Evolutionary conservation across 1,284 basidiomycete species (phyloP).

Genomic region (Marasmius fiardii): DNA sequence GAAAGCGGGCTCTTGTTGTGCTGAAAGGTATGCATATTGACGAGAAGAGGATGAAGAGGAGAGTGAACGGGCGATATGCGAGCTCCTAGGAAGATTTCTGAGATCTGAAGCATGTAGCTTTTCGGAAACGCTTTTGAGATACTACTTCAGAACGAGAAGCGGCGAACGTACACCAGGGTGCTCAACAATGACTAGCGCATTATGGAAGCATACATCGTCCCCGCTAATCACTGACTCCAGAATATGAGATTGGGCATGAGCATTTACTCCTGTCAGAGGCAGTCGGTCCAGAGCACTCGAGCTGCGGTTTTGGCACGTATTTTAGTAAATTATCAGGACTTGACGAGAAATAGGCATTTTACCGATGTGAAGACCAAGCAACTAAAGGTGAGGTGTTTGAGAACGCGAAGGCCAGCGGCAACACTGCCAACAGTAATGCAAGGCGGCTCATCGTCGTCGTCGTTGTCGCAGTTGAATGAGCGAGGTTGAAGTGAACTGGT

Average conservation of each 20-base stretch:
- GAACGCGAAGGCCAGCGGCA: slow-evolving; percentile 50
- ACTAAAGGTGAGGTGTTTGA: slow-evolving; percentile 59
- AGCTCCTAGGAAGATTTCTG: slow-evolving; percentile 49
- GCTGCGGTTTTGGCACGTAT: slow-evolving; percentile 34
- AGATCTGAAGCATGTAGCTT: slow-evolving; percentile 73
- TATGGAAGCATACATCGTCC: slow-evolving; percentile 54
- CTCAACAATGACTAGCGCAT: slow-evolving; percentile 62
- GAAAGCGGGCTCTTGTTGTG: slow-evolving; percentile 22
- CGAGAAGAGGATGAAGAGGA: slow-evolving; percentile 46
- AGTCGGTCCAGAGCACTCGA: slow-evolving; percentile 43
- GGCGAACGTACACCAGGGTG: slow-evolving; percentile 58
- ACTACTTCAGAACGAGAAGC: not conserved
- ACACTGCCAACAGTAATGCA: slow-evolving; percentile 27
- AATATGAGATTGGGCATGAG: slow-evolving; percentile 30
- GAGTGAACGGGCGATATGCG: slow-evolving; percentile 44
- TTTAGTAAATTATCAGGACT: not conserved
- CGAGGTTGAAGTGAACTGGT: slow-evolving; percentile 1
- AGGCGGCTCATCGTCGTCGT: slow-evolving; percentile 13
- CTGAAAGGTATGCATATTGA: slow-evolving; percentile 60
- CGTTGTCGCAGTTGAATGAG: slow-evolving; percentile 1
- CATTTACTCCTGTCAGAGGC: slow-evolving; percentile 26
- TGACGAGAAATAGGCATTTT: slow-evolving; percentile 7
- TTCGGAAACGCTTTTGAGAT: slow-evolving; percentile 1
- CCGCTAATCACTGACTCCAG: slow-evolving; percentile 43
- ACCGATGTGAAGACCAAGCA: slow-evolving; percentile 70